These are phyloP conservation scores for Aspergillus saccharolyticus DNA, from an alignment of 495 filamentous ascomycete genomes.

Conservation along the genomic window DNA sequence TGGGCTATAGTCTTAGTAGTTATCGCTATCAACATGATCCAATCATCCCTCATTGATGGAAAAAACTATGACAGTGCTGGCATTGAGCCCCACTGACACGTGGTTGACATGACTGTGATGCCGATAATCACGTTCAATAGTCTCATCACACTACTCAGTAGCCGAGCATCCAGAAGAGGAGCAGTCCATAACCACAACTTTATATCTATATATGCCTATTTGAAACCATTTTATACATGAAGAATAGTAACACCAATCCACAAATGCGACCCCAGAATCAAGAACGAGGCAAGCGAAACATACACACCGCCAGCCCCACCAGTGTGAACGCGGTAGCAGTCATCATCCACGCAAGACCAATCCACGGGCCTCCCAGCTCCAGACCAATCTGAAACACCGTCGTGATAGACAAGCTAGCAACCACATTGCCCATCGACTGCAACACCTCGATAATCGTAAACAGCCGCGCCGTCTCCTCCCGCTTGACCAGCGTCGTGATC, in stretches of 20 bases:
- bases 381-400: slow-evolving; percentile 49
- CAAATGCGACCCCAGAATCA: background rate
- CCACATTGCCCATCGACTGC: slow-evolving; percentile 50
- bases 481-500: slow-evolving; percentile 47
- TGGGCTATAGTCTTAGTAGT: too few relatives aligned
- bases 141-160: too few relatives aligned
- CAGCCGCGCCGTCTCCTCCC: slow-evolving; percentile 50
- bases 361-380: slow-evolving; percentile 45
- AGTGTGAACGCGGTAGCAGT: slow-evolving; percentile 38
- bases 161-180: too few relatives aligned
- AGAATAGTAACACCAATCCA: background rate
- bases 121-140: background rate
- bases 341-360: slow-evolving; percentile 52
- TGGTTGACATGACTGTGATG: background rate
- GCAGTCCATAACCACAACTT: too few relatives aligned
- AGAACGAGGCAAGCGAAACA: slow-evolving; percentile 30
- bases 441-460: slow-evolving; percentile 54
- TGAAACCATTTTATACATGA: background rate
- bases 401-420: slow-evolving; percentile 50
- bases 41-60: background rate
- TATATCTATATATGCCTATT: background rate
- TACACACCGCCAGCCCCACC: slow-evolving; percentile 36
- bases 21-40: background rate
- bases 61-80: background rate
- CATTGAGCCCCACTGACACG: background rate